These are phyloP conservation scores for Cercospora sesami DNA, from an alignment of 2,329 filamentous ascomycete genomes.

Conservation along the genomic window DNA sequence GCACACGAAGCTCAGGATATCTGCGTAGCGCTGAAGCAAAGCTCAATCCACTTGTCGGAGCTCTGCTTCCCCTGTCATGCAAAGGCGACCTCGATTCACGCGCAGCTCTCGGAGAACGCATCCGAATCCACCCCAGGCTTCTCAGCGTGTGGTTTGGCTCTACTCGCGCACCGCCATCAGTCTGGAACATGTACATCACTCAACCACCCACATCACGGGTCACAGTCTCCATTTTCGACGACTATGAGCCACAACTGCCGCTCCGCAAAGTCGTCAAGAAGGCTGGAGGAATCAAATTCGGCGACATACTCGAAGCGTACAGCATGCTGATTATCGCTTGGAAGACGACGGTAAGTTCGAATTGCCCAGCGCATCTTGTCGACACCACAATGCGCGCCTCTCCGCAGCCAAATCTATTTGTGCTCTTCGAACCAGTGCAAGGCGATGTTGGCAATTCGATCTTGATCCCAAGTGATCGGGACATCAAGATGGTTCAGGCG, in stretches of 20 bases:
- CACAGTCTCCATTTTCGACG: slow-evolving; percentile 1
- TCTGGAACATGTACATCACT: slow-evolving; percentile 7
- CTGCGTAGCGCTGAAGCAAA: background rate
- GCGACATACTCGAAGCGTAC: slow-evolving; percentile 4
- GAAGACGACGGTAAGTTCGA: background rate
- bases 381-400: background rate
- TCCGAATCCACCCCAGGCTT: background rate
- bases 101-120: background rate
- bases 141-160: slow-evolving; percentile 2
- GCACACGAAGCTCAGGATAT: background rate
- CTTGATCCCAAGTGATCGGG: background rate
- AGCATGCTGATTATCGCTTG: background rate
- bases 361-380: background rate
- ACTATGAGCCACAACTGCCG: background rate
- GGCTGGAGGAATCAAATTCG: slow-evolving; percentile 2
- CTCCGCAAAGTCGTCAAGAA: slow-evolving; percentile 1
- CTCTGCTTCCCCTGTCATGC: background rate
- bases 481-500: background rate
- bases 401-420: background rate
- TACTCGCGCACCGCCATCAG: slow-evolving; percentile 7
- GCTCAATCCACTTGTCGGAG: slow-evolving; percentile 3
- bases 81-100: background rate
- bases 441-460: background rate
- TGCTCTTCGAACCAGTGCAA: background rate
- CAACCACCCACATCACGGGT: slow-evolving; percentile 3